These are phyloP conservation scores for Aspergillus avenaceus DNA, from an alignment of 495 filamentous ascomycete species.

Conservation along the genomic window DNA sequence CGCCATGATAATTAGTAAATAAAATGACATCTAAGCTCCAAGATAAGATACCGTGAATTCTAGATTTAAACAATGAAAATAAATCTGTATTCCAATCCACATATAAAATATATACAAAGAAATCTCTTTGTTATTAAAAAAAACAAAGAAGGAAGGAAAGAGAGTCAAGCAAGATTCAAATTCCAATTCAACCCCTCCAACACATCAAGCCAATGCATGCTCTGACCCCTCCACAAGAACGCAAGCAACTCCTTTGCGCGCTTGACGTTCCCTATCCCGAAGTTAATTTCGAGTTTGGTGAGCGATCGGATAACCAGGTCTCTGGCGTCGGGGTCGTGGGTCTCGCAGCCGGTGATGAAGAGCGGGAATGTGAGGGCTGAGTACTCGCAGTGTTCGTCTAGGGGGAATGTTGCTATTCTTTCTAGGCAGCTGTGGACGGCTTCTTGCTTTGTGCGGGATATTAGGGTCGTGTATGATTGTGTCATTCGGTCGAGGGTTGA, in stretches of 20 bases:
- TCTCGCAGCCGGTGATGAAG: conserved; percentile 39
- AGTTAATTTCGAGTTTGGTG: conserved; percentile 31
- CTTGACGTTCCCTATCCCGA: conserved; percentile 40
- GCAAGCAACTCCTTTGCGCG: conserved; percentile 37
- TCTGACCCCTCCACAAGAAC: conserved; percentile 28
- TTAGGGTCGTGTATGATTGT: conserved; percentile 7
- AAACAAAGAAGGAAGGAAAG: not conserved
- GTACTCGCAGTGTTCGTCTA: conserved; percentile 39
- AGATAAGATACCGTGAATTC: too few relatives aligned
- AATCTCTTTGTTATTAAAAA: not conserved
- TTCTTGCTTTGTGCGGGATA: conserved; percentile 26
- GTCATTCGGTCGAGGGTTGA: conserved; percentile 35
- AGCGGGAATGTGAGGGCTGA: conserved; percentile 44
- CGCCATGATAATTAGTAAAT: too few relatives aligned
- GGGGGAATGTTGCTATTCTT: conserved; percentile 23
- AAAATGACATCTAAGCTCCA: too few relatives aligned
- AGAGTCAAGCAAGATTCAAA: conserved; percentile 29
- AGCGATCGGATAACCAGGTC: conserved; percentile 26
- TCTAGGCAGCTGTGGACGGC: conserved; percentile 29
- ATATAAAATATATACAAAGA: not conserved
- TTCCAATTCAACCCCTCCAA: conserved; percentile 40
- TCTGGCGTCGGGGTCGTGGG: conserved; percentile 19
- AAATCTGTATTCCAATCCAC: too few relatives aligned
- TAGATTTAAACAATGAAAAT: too few relatives aligned
- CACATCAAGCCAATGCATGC: conserved; percentile 38